These are phyloP conservation scores for Fomitopsis palustris DNA, from an alignment of 1,284 basidiomycete species.

Conservation along the genomic window DNA sequence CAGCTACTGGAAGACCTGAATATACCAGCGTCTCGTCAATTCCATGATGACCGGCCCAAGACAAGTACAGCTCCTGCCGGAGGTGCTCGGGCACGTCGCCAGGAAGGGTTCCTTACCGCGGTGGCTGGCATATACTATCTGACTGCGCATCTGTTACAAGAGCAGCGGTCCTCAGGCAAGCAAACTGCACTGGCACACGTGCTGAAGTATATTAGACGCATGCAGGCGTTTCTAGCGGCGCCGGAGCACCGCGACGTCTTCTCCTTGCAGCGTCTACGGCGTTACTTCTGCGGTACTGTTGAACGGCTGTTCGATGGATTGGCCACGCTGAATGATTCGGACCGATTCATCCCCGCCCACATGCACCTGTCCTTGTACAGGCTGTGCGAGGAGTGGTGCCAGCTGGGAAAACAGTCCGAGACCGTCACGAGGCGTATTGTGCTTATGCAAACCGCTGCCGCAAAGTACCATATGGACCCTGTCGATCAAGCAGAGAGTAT, in stretches of 20 bases:
- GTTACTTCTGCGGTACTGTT: conserved; percentile 88
- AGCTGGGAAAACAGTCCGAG: conserved; percentile 77
- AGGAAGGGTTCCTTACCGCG: conserved; percentile 83
- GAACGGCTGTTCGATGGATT: conserved; percentile 83
- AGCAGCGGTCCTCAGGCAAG: conserved; percentile 67
- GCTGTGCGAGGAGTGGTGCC: conserved; percentile 93
- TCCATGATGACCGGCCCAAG: conserved; percentile 76
- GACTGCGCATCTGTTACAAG: conserved; percentile 76
- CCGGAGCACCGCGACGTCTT: conserved; percentile 75
- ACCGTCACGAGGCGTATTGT: conserved; percentile 71
- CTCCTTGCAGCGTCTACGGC: conserved; percentile 78
- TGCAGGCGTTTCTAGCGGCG: conserved; percentile 73
- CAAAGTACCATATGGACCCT: conserved; percentile 45
- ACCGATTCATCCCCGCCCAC: conserved; percentile 74
- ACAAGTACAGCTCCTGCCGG: conserved; percentile 35
- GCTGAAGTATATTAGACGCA: conserved; percentile 84
- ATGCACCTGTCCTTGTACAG: conserved; percentile 81
- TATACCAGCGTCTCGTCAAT: conserved; percentile 74
- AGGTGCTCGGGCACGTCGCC: conserved; percentile 58
- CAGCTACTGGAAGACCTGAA: conserved; percentile 84
- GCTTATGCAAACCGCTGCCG: conserved; percentile 71
- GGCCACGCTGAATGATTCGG: conserved; percentile 68
- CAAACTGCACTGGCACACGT: conserved; percentile 77
- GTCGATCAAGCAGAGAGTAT: conserved; percentile 50
- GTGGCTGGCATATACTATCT: conserved; percentile 90